Evolutionary conservation across 768 basidiomycete genomes (phyloP).

Genomic region (Auricularia sp.): DNA sequence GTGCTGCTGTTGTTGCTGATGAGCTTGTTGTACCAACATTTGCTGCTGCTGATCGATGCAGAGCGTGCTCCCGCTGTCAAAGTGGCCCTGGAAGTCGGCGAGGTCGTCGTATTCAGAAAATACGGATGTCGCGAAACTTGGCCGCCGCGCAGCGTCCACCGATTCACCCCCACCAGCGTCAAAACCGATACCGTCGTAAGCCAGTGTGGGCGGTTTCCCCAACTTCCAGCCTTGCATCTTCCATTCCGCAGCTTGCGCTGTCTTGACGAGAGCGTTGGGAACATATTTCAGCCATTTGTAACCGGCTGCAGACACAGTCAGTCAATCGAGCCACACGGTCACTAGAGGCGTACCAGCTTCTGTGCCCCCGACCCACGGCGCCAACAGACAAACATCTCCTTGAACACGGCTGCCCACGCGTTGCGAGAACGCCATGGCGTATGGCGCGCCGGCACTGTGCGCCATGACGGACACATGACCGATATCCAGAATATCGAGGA

Average conservation of each 20-base stretch:
- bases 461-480: conserved; percentile 82
- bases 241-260: conserved; percentile 96
- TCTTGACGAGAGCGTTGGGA: conserved; percentile 84
- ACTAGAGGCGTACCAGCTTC: conserved; percentile 60
- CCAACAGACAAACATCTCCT: conserved; percentile 80
- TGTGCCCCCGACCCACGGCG: conserved; percentile 91
- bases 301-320: conserved; percentile 38
- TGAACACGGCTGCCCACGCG: conserved; percentile 61
- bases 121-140: conserved; percentile 56
- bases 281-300: conserved; percentile 98
- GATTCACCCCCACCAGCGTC: conserved; percentile 32
- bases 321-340: conserved; percentile 5
- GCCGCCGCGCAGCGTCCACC: conserved; percentile 40
- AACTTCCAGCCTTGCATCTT: conserved; percentile 95
- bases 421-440: conserved; percentile 81
- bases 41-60: conserved; percentile 28
- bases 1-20: conserved; percentile 15
- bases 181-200: conserved; percentile 81
- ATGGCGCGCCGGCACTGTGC: conserved; percentile 92
- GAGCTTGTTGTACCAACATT: conserved; percentile 4
- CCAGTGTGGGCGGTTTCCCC: conserved; percentile 82
- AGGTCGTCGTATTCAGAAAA: conserved; percentile 87
- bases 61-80: conserved; percentile 70
- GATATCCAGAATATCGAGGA: conserved; percentile 71
- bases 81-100: conserved; percentile 76